phyloP scores from a whole-genome alignment of 306 rosid species.

The Vicia villosa region DNA sequence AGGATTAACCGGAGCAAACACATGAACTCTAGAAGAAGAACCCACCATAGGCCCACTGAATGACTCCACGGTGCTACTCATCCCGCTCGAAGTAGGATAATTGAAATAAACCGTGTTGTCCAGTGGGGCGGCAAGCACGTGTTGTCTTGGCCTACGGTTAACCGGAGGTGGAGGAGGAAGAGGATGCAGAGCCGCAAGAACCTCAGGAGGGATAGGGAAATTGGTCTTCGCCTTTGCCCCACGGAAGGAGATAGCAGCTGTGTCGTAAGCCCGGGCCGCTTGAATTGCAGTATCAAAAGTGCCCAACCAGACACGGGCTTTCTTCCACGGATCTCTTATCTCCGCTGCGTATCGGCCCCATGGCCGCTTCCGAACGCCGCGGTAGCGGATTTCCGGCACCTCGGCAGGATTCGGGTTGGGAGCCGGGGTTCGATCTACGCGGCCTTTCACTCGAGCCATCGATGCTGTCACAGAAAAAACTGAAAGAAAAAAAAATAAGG shows the following conservation, averaged over 20 bases:
- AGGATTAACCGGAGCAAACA: background rate
- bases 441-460: background rate
- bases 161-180: background rate
- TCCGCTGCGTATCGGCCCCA: conserved; percentile 97
- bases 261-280: conserved; percentile 84
- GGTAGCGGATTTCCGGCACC: conserved; percentile 55
- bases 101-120: conserved; percentile 39
- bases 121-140: too few relatives aligned
- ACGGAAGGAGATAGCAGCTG: conserved; percentile 67
- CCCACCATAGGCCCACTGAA: conserved; percentile 73
- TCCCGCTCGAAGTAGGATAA: conserved; percentile 77
- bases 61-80: conserved; percentile 93
- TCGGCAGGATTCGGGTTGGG: background rate
- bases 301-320: conserved; percentile 88
- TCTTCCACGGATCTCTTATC: conserved; percentile 91
- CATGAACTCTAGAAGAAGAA: conserved; percentile 33
- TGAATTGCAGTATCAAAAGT: conserved; percentile 83
- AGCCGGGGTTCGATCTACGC: conserved; percentile 36
- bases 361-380: conserved; percentile 90
- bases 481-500: background rate
- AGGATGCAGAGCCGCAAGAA: too few relatives aligned
- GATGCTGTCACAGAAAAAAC: background rate
- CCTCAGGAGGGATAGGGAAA: conserved; percentile 43
- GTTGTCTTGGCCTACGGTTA: background rate
- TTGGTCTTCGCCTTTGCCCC: conserved; percentile 86